These are phyloP conservation scores for Lactifluus subvellereus DNA, from an alignment of 768 basidiomycete genomes.

Conservation along the genomic window DNA sequence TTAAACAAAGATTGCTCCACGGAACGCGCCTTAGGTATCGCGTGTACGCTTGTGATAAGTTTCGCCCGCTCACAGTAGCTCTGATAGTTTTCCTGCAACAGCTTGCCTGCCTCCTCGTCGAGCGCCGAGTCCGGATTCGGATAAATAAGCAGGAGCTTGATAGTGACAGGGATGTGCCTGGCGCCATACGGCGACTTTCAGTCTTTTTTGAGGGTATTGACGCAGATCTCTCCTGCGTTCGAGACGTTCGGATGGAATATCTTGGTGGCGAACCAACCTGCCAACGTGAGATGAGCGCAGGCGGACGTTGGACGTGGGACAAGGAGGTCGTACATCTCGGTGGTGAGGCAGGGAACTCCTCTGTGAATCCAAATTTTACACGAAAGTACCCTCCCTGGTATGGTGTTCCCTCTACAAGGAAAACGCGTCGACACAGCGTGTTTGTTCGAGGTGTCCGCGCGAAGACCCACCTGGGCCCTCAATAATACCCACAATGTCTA, in stretches of 20 bases:
- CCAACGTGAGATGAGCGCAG: not conserved
- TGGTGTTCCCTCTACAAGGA: conserved; percentile 50
- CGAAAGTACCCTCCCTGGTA: conserved; percentile 66
- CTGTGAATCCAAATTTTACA: conserved; percentile 82
- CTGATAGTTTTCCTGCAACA: conserved; percentile 84
- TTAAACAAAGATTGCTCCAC: not conserved
- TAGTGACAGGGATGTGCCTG: conserved; percentile 82
- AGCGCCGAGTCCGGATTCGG: conserved; percentile 95
- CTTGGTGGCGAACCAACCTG: conserved; percentile 89
- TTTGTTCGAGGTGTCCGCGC: not conserved
- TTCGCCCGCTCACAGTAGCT: conserved; percentile 82
- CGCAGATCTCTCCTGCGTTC: conserved; percentile 84
- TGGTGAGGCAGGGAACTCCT: conserved; percentile 89
- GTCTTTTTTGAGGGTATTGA: conserved; percentile 95
- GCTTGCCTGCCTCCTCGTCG: conserved; percentile 93
- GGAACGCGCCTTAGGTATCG: conserved; percentile 60
- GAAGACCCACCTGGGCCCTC: conserved; percentile 74
- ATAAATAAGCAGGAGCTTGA: conserved; percentile 93
- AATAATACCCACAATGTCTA: conserved; percentile 82
- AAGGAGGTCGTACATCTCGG: conserved; percentile 70
- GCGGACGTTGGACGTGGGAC: not conserved
- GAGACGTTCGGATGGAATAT: conserved; percentile 98
- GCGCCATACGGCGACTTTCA: conserved; percentile 94
- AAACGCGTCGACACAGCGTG: conserved; percentile 20
- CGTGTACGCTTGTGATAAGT: conserved; percentile 88